Evolutionary conservation across 768 basidiomycete genomes (phyloP).

Genomic region (Suillus discolor): DNA sequence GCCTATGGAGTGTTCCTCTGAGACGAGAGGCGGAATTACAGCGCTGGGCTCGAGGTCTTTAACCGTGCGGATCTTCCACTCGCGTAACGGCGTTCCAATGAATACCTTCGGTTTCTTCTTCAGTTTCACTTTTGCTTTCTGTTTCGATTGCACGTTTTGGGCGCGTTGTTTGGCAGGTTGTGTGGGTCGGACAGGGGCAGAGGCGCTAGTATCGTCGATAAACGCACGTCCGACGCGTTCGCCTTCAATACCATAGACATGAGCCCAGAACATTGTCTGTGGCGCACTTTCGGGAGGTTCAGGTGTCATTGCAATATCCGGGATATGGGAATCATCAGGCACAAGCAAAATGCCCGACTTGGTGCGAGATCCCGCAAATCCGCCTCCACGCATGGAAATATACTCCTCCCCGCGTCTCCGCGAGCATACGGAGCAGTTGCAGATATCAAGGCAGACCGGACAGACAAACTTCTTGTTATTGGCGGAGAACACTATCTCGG

Average conservation of each 20-base stretch:
- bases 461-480: slow-evolving; percentile 39
- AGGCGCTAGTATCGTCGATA: background rate
- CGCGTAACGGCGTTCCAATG: slow-evolving; percentile 23
- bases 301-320: slow-evolving; percentile 3
- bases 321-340: slow-evolving; percentile 16
- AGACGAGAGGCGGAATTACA: background rate
- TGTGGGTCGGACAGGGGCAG: background rate
- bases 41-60: slow-evolving; percentile 25
- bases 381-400: slow-evolving; percentile 33
- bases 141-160: background rate
- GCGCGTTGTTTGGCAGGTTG: background rate
- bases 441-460: slow-evolving; percentile 46
- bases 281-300: slow-evolving; percentile 2
- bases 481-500: slow-evolving; percentile 38
- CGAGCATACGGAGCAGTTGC: slow-evolving; percentile 52
- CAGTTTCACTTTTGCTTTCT: background rate
- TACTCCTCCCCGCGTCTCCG: slow-evolving; percentile 49
- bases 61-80: slow-evolving; percentile 25
- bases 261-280: slow-evolving; percentile 33
- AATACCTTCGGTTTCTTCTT: slow-evolving; percentile 24
- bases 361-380: slow-evolving; percentile 23
- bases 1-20: background rate
- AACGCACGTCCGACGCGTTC: slow-evolving; percentile 31
- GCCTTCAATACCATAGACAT: slow-evolving; percentile 34
- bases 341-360: slow-evolving; percentile 28